Evolutionary conservation across 768 basidiomycete species (phyloP).

Genomic region (Lactifluus volemus): DNA sequence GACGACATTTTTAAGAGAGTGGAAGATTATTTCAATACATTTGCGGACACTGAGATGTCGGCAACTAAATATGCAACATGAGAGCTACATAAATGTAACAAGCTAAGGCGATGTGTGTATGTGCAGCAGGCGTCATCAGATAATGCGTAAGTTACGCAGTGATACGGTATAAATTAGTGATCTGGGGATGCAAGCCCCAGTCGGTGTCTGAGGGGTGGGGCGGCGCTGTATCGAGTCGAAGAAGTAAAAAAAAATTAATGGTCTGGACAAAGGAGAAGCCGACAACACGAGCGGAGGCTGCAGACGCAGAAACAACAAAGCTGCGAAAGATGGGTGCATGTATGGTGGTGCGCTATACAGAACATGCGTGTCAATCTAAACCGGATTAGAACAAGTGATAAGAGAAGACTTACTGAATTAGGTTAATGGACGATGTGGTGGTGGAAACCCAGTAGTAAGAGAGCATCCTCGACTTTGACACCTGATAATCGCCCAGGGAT

Average conservation of each 20-base stretch:
- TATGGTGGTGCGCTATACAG: background rate
- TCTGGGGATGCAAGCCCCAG: background rate
- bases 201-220: slow-evolving; percentile 4
- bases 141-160: slow-evolving; percentile 15
- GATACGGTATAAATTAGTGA: slow-evolving; percentile 17
- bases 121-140: slow-evolving; percentile 15
- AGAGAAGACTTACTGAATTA: slow-evolving; percentile 26
- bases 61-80: slow-evolving; percentile 17
- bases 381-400: background rate
- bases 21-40: slow-evolving; percentile 10
- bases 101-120: slow-evolving; percentile 12
- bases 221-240: background rate
- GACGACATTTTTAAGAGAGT: background rate
- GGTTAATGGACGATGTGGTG: slow-evolving; percentile 50
- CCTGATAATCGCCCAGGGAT: slow-evolving; percentile 32
- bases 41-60: slow-evolving; percentile 7
- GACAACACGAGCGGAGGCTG: background rate
- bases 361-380: background rate
- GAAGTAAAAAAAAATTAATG: background rate
- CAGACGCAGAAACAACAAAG: background rate
- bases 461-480: slow-evolving; percentile 65
- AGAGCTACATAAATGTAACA: slow-evolving; percentile 19
- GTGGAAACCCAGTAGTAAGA: slow-evolving; percentile 67
- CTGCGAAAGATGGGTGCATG: background rate
- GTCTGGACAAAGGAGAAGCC: background rate